A percentile compares a stretch with the other conserved stretches of the same genome.
Conservation (phyloP, 495 filamentous ascomycete species). For the Cetradonia linearis region DNA sequence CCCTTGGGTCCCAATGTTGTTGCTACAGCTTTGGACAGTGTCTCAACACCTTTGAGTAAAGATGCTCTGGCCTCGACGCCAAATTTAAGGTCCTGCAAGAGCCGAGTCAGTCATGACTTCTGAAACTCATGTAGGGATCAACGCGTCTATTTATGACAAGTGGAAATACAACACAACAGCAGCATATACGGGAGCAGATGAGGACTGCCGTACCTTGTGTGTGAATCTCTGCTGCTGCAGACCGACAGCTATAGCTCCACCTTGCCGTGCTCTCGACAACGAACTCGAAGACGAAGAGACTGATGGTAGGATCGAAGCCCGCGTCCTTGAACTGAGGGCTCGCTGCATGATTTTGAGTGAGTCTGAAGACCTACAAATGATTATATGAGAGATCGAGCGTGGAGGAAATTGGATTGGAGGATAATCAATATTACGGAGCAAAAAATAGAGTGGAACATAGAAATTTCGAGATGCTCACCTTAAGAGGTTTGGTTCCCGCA, state of each 20-base stretch:
- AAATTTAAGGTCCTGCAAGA: slow-evolving; percentile 81
- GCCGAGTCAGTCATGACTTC: not conserved
- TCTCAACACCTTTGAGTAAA: slow-evolving; percentile 90
- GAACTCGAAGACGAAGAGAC: slow-evolving; percentile 38
- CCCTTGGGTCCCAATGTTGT: slow-evolving; percentile 97
- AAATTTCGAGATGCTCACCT: slow-evolving; percentile 9
- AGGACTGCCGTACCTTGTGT: slow-evolving; percentile 66
- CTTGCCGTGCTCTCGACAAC: slow-evolving; percentile 25
- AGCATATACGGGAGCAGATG: slow-evolving; percentile 12
- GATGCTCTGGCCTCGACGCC: slow-evolving; percentile 87
- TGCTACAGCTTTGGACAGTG: slow-evolving; percentile 88
- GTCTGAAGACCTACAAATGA: slow-evolving; percentile 23
- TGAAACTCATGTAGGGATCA: not conserved
- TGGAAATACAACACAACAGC: not conserved
- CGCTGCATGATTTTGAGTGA: slow-evolving; percentile 51
- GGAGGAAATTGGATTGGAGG: slow-evolving; percentile 21
- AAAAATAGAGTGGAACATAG: not conserved
- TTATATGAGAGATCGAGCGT: slow-evolving; percentile 26
- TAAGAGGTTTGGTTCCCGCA: not conserved
- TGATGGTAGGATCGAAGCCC: slow-evolving; percentile 62
- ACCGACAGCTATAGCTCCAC: slow-evolving; percentile 43
- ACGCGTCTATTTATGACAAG: not conserved
- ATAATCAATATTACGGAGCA: slow-evolving; percentile 15
- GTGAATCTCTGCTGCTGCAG: slow-evolving; percentile 82
- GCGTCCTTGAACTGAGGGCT: slow-evolving; percentile 52